Evolutionary conservation across 495 filamentous ascomycete species (phyloP), one percentile per base, ranked within the genome.

Genomic region (Xylaria cubensis): DNA sequence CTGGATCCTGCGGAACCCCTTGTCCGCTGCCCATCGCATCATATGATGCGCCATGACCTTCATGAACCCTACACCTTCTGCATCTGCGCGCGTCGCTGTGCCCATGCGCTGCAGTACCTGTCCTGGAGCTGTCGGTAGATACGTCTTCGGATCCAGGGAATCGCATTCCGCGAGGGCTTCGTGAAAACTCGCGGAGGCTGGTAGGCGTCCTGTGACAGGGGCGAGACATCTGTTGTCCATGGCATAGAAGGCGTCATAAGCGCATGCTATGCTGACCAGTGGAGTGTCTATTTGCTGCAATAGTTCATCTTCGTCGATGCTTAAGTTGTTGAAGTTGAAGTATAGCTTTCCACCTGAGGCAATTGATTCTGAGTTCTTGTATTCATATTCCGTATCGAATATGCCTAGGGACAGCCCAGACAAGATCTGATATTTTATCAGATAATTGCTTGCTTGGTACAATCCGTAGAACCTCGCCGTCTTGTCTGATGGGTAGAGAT

Each of bases 261-360:
- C 75, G 56, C 85, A 71, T 1, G 81, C 82, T 1, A 86, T 72
- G 2, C 78, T 80, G 0, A 82, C 82, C 1, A 86, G 78, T 0
- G 84, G 84, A 71, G 82, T 82, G 69, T 86, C 84, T 81, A 86
- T 84, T 39, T 80, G 78, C 13, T 73, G 66, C 0, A 80, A 68
- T 0, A 83, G 59, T 26, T 79, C 50, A 10, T 67, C 41, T 36
- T 69, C 67, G 32, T 21, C 67, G 55, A 50, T 13, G 26, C 39
- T 39, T 3, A 32, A 0, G 42, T 77, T 77, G n/a, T 66, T 42
- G 0, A 71, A 10, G 42, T 86, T 76, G 78, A 80, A 85, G 77
- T 80, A 82, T 3, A 85, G 73, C 10, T 56, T 72, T 8, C 84
- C 85, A 12, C 74, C 80, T 1, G 77, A 76, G 13, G 73, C 72